Evolutionary conservation across 2,329 filamentous ascomycete genomes (phyloP).

Genomic region (Penicillium freii): DNA sequence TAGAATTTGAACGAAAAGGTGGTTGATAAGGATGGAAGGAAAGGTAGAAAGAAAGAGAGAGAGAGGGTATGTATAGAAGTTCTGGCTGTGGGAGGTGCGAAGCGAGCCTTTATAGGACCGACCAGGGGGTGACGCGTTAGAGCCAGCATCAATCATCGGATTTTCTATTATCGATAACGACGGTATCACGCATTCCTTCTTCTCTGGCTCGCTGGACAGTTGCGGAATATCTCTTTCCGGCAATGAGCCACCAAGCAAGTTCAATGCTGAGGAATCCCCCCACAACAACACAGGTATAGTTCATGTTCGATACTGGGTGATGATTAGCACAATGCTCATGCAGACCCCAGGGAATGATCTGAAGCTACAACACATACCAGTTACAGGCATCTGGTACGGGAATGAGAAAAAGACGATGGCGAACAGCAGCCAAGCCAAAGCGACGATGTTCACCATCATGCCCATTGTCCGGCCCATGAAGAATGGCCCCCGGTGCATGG

Average conservation of each 20-base stretch:
- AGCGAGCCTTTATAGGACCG: too few relatives aligned
- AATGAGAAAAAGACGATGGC: constrained; percentile 53
- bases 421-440: constrained; percentile 50
- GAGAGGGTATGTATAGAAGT: too few relatives aligned
- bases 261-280: constrained; percentile 43
- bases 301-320: constrained; percentile 43
- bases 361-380: constrained; percentile 14
- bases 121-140: too few relatives aligned
- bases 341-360: not conserved
- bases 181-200: constrained; percentile 49
- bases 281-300: constrained; percentile 51
- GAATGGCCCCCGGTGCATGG: constrained; percentile 48
- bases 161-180: not conserved
- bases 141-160: too few relatives aligned
- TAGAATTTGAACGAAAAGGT: too few relatives aligned
- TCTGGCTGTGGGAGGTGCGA: too few relatives aligned
- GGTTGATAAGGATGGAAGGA: too few relatives aligned
- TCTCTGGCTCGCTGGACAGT: constrained; percentile 47
- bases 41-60: too few relatives aligned
- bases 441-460: constrained; percentile 45
- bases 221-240: constrained; percentile 39
- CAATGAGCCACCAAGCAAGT: constrained; percentile 46
- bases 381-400: constrained; percentile 40
- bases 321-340: not conserved
- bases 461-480: constrained; percentile 44